Evolutionary conservation across 208 protist species (phyloP), one percentile per base, ranked within the genome.

Genomic region (Trypanosoma platydactyli): DNA sequence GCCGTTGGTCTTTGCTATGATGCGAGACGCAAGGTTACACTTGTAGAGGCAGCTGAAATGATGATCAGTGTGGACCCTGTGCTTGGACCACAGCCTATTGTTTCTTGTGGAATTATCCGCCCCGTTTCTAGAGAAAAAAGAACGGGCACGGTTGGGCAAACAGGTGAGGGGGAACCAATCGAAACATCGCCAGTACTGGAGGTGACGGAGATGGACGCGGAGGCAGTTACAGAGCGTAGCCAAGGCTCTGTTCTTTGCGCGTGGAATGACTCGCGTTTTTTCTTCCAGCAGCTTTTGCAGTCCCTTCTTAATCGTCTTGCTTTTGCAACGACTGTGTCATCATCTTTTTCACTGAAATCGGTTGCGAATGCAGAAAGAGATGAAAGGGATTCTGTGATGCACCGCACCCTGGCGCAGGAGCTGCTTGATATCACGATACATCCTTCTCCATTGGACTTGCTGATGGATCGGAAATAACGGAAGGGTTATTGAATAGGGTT

Each of bases 1-100:
- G 82, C 58, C 20, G 66, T 95, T 11, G 86, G 70, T 5, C 69
- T 95, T 1, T 95, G 89, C 71, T 95, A 95, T 73, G 83, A 95
- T 64, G 70, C 89, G 1, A 27, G 41, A 0, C 74, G 73, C 6
- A 92, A 91, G 64, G 61, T 88, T 13, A 91, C 89, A 25, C 69
- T 95, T 5, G 83, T 92, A 57, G 63, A 92, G 77, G 89, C 89
- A 51, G 84, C 84, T 9, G 81, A 90, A 51, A 77, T 95, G 9
- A 95, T 95, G 84, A 77, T 86, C 76, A 74, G 61, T 44, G 56
- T 95, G 35, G 89, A 92, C 53, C 40, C 71, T 5, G 65, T 73
- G 6, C 73, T 95, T 13, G 82, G 89, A 0, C 80, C 86, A 54
- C 89, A 95, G 68, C 82, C 89, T 5, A 86, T 90, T 9, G 83